Percentiles rank a stretch among this genome's conserved stretches.
Conservation (phyloP, 164 flowering plant species). For the Magnolia sinica region DNA sequence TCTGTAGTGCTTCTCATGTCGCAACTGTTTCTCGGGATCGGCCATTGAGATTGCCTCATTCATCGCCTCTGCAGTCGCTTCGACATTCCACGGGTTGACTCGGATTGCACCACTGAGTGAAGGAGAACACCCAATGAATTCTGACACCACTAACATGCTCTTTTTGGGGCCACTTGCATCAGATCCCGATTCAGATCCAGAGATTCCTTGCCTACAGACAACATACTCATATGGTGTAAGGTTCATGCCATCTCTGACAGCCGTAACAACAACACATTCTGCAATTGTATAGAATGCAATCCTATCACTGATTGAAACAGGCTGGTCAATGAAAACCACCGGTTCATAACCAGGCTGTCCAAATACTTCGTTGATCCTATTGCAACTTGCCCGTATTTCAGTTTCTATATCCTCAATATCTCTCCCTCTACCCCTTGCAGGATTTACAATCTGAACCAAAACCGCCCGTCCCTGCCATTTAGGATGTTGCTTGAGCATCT, state of each 20-base stretch:
- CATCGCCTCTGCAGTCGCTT: slow-evolving; percentile 68
- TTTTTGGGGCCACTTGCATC: slow-evolving; percentile 43
- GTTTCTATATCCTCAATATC: slow-evolving; percentile 41
- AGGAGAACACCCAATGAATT: slow-evolving; percentile 80
- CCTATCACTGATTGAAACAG: slow-evolving; percentile 52
- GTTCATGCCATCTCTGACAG: slow-evolving; percentile 83
- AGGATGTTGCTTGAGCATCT: slow-evolving; percentile 56
- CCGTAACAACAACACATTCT: slow-evolving; percentile 71
- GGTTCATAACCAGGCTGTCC: slow-evolving; percentile 64
- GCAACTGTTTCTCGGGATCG: slow-evolving; percentile 65
- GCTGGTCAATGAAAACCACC: slow-evolving; percentile 52
- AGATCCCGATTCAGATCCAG: slow-evolving; percentile 17
- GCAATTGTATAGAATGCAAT: slow-evolving; percentile 63
- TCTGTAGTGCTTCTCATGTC: slow-evolving; percentile 73
- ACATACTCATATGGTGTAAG: slow-evolving; percentile 74
- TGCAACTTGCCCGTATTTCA: slow-evolving; percentile 7
- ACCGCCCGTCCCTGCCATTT: slow-evolving; percentile 73
- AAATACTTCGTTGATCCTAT: slow-evolving; percentile 50
- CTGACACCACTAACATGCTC: slow-evolving; percentile 80
- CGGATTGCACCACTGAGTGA: slow-evolving; percentile 79
- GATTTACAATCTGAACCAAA: slow-evolving; percentile 65
- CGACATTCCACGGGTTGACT: slow-evolving; percentile 73
- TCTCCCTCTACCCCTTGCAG: slow-evolving; percentile 68
- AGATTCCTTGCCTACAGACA: slow-evolving; percentile 53
- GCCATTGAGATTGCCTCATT: slow-evolving; percentile 61